phyloP scores from a whole-genome alignment of 2,329 filamentous ascomycete genomes.

The Ophiostoma angusticollis region DNA sequence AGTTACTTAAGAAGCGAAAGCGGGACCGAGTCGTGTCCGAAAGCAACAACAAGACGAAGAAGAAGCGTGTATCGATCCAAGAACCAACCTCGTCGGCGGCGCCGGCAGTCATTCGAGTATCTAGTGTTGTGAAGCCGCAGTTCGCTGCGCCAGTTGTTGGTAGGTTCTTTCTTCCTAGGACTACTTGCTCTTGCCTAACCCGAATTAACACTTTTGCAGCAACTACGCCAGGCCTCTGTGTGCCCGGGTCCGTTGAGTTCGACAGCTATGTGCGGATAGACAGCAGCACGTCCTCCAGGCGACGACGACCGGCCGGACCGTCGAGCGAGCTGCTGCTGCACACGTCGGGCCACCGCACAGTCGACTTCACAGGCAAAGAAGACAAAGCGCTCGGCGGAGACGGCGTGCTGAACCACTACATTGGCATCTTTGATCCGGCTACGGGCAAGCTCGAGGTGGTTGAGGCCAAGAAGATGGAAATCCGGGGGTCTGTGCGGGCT shows the following conservation, averaged over 20 bases:
- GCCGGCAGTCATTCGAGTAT: constrained; percentile 25
- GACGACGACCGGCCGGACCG: constrained; percentile 19
- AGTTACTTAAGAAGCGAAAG: constrained; percentile 38
- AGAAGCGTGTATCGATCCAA: constrained; percentile 39
- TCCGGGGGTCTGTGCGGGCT: constrained; percentile 43
- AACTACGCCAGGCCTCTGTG: constrained; percentile 27
- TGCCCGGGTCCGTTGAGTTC: constrained; percentile 29
- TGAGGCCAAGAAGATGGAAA: constrained; percentile 50
- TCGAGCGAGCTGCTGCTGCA: constrained; percentile 41
- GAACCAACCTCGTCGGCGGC: constrained; percentile 16
- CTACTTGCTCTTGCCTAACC: neutral
- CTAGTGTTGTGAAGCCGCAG: constrained; percentile 31
- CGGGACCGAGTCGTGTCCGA: constrained; percentile 28
- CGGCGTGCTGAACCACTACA: constrained; percentile 45
- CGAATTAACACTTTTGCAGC: constrained; percentile 18
- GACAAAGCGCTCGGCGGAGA: constrained; percentile 29
- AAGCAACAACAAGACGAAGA: constrained; percentile 31
- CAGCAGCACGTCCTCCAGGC: constrained; percentile 25
- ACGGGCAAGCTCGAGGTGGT: constrained; percentile 48
- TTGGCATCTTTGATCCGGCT: constrained; percentile 50
- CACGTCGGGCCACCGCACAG: constrained; percentile 40
- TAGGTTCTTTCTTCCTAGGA: constrained; percentile 14
- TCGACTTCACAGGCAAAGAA: constrained; percentile 49
- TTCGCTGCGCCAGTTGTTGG: constrained; percentile 34
- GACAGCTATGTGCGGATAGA: constrained; percentile 35